Conservation (phyloP, 768 basidiomycete species). For the Serendipita sp. region DNA sequence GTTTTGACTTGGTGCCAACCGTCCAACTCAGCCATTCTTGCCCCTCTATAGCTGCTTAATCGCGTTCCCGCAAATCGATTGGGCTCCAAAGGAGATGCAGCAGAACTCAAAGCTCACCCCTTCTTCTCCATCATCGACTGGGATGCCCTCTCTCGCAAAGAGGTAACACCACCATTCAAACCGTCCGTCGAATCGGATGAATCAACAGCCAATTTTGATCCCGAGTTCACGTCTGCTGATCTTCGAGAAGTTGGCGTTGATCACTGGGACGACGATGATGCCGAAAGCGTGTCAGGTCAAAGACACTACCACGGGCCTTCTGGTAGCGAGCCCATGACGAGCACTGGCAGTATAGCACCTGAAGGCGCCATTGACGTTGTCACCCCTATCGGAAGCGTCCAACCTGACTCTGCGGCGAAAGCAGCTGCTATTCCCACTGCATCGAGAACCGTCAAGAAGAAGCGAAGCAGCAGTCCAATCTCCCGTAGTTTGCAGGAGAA, state of each 20-base stretch:
- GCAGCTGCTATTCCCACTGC: conserved; percentile 11
- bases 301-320: conserved; percentile 68
- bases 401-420: neutral
- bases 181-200: conserved; percentile 97
- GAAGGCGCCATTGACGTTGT: conserved; percentile 15
- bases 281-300: conserved; percentile 29
- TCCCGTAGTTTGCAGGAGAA: conserved; percentile 92
- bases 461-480: conserved; percentile 45
- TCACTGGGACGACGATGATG: conserved; percentile 32
- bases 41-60: conserved; percentile 61
- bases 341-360: conserved; percentile 11
- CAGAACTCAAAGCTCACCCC: conserved; percentile 86
- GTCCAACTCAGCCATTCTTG: conserved; percentile 13
- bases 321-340: conserved; percentile 35
- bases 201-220: conserved; percentile 94
- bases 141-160: conserved; percentile 69
- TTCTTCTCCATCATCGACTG: conserved; percentile 92
- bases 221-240: conserved; percentile 91
- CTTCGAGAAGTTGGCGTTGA: conserved; percentile 49
- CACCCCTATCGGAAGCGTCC: conserved; percentile 11
- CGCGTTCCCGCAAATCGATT: conserved; percentile 97
- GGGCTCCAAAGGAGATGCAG: conserved; percentile 79
- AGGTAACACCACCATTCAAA: conserved; percentile 94
- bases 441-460: conserved; percentile 19
- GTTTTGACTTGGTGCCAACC: conserved; percentile 7